phyloP scores from a whole-genome alignment of 2,329 filamentous ascomycete species.

The Talaromyces sp. region DNA sequence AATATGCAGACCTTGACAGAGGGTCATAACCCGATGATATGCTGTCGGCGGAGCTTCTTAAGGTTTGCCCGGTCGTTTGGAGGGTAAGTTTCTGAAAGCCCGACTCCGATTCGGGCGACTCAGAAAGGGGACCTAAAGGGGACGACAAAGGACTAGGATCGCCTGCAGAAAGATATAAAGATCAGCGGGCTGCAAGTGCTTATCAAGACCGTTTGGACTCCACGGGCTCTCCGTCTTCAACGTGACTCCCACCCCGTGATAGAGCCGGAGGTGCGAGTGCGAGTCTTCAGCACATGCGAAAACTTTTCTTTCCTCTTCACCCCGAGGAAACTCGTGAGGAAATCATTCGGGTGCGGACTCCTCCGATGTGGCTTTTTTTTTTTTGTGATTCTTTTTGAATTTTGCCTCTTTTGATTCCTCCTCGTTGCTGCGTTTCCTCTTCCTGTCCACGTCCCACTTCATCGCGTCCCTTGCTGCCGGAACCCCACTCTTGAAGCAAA shows the following conservation, averaged over 20 bases:
- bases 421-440: not conserved
- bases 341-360: not conserved
- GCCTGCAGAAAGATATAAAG: constrained; percentile 30
- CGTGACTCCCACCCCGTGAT: constrained; percentile 24
- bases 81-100: constrained; percentile 52
- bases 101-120: constrained; percentile 38
- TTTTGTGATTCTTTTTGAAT: not conserved
- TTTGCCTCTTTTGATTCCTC: not conserved
- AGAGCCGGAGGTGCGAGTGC: constrained; percentile 9
- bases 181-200: constrained; percentile 21
- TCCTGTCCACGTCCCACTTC: not conserved
- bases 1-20: constrained; percentile 67
- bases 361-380: constrained; percentile 4
- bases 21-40: constrained; percentile 69
- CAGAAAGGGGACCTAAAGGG: constrained; percentile 39
- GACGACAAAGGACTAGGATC: constrained; percentile 45
- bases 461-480: constrained; percentile 5
- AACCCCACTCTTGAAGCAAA: constrained; percentile 1
- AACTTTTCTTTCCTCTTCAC: not conserved
- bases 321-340: not conserved
- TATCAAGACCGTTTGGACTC: constrained; percentile 17
- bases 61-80: constrained; percentile 57
- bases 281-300: constrained; percentile 6
- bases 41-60: constrained; percentile 77
- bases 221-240: constrained; percentile 10